Percentiles rank a stretch among this genome's conserved stretches.
These are phyloP conservation scores for Plasmodium reichenowi DNA, from an alignment of 169 alveolate species.

Conservation along the genomic window DNA sequence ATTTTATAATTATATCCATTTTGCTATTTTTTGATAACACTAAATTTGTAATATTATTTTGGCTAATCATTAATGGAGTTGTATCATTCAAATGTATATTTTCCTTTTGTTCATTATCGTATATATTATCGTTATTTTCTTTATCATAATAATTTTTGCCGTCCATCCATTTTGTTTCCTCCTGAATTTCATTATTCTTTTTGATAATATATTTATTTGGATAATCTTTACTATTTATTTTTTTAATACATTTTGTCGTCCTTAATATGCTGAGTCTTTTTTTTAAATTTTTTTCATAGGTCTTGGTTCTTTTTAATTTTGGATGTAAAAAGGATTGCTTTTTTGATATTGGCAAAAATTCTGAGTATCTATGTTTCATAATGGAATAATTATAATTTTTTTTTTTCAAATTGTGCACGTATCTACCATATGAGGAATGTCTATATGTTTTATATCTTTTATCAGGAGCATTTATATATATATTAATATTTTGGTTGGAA, in stretches of 20 bases:
- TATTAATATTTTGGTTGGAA: too few relatives aligned
- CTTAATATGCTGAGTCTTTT: slow-evolving; percentile 46
- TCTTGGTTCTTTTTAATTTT: slow-evolving; percentile 10
- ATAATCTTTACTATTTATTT: neutral
- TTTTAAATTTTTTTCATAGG: slow-evolving; percentile 41
- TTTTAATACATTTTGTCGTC: slow-evolving; percentile 31
- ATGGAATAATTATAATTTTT: neutral
- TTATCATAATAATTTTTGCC: neutral
- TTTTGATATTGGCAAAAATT: slow-evolving; percentile 4
- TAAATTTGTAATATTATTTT: slow-evolving; percentile 3
- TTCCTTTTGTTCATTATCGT: neutral
- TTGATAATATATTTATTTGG: neutral
- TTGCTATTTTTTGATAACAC: slow-evolving; percentile 37
- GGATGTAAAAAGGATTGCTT: neutral
- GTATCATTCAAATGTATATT: neutral
- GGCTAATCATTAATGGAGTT: neutral
- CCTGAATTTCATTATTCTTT: neutral
- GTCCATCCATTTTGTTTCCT: neutral
- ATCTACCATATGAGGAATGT: neutral
- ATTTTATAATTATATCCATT: slow-evolving; percentile 39
- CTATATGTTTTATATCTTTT: neutral
- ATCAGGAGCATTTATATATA: neutral
- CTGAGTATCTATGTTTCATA: slow-evolving; percentile 43
- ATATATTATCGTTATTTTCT: neutral
- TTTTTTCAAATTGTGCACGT: neutral